Evolutionary conservation across 176 grass and related monocot genomes (phyloP).

Genomic region (Bonia amplexicaulis): DNA sequence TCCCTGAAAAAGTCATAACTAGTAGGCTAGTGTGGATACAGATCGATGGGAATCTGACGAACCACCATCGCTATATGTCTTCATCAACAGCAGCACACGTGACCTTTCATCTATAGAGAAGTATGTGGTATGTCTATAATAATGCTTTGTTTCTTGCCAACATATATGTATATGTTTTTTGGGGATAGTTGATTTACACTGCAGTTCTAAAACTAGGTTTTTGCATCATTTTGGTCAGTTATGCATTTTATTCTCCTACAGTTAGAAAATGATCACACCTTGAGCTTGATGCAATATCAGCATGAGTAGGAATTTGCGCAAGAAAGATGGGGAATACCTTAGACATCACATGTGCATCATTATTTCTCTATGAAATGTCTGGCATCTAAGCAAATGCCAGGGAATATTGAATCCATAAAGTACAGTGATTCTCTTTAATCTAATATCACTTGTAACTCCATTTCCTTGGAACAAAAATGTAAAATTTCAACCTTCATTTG

Average conservation of each 20-base stretch:
- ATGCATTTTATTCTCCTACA: background rate
- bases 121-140: constrained; percentile 72
- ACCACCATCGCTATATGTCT: constrained; percentile 71
- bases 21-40: constrained; percentile 38
- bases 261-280: background rate
- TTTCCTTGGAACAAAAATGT: background rate
- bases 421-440: background rate
- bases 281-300: background rate
- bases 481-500: background rate
- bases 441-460: background rate
- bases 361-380: background rate
- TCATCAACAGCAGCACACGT: constrained; percentile 93
- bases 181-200: background rate
- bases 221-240: background rate
- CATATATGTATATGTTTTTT: background rate
- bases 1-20: background rate
- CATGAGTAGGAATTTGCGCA: background rate
- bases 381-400: background rate
- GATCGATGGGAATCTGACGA: constrained; percentile 72
- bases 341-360: background rate
- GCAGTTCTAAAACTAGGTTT: background rate
- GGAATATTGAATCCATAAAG: background rate
- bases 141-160: background rate
- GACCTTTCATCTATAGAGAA: constrained; percentile 94
- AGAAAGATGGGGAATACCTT: background rate